These are phyloP conservation scores for Kodamaea hsintzibuensis DNA, from an alignment of 805 yeast species.

Conservation along the genomic window DNA sequence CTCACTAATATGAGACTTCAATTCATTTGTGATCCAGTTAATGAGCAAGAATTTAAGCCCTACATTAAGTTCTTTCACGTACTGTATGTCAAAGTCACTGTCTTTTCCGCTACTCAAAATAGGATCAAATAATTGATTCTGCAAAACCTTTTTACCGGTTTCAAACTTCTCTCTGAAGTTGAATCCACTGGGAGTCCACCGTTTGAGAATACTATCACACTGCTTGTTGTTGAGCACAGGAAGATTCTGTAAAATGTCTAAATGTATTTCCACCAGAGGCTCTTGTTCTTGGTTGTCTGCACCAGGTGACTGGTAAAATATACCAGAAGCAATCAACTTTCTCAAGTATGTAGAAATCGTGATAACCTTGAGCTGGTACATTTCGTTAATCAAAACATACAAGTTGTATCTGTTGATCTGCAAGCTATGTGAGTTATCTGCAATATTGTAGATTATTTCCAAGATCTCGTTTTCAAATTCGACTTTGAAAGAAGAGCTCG, in stretches of 20 bases:
- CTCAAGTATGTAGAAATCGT: constrained; percentile 70
- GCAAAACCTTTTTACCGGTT: constrained; percentile 35
- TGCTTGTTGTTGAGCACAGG: constrained; percentile 57
- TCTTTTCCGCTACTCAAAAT: background rate
- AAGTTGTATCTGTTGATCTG: constrained; percentile 23
- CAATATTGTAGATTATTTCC: constrained; percentile 37
- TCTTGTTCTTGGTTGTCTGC: constrained; percentile 41
- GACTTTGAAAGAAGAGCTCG: constrained; percentile 32
- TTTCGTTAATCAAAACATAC: constrained; percentile 52
- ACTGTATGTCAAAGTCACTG: constrained; percentile 4
- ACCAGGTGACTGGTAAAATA: constrained; percentile 56
- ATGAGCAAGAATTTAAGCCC: constrained; percentile 47
- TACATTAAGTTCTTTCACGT: constrained; percentile 29
- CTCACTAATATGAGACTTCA: constrained; percentile 35
- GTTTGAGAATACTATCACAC: constrained; percentile 54
- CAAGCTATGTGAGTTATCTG: constrained; percentile 19
- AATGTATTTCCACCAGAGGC: constrained; percentile 43
- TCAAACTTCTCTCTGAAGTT: constrained; percentile 39
- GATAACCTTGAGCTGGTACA: constrained; percentile 51
- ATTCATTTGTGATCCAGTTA: constrained; percentile 48
- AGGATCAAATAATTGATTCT: constrained; percentile 20
- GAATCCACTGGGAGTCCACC: constrained; percentile 40
- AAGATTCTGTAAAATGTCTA: constrained; percentile 56
- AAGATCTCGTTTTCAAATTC: constrained; percentile 45
- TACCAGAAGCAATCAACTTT: constrained; percentile 81